Percentiles rank a stretch among this genome's conserved stretches.
These are phyloP conservation scores for Nidula microcarpa DNA, from an alignment of 768 basidiomycete genomes.

Conservation along the genomic window DNA sequence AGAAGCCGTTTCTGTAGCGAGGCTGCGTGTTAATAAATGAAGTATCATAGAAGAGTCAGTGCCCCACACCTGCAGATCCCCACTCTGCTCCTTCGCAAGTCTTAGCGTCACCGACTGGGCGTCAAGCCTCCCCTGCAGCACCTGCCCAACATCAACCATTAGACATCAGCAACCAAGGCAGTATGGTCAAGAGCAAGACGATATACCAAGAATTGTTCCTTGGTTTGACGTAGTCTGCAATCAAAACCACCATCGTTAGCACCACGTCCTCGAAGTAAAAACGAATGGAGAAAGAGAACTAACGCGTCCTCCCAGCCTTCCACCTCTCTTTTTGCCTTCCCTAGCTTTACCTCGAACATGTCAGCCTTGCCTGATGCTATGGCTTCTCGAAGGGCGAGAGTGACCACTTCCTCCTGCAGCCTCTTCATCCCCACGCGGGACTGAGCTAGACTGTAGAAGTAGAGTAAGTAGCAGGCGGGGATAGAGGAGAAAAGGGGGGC, in stretches of 20 bases:
- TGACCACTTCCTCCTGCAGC: not conserved
- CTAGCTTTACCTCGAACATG: not conserved
- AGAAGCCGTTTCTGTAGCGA: slow-evolving; percentile 32
- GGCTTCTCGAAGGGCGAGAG: not conserved
- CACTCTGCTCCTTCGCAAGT: slow-evolving; percentile 50
- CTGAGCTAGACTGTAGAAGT: not conserved
- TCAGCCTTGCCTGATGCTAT: not conserved
- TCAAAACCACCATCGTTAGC: no score
- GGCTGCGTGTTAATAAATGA: slow-evolving; percentile 1
- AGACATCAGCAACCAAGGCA: no score
- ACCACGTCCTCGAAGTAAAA: no score
- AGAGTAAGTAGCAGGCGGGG: no score
- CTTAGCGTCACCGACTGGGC: slow-evolving; percentile 50
- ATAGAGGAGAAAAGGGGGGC: no score
- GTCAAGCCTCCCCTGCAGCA: slow-evolving; percentile 50
- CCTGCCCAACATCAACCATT: no score
- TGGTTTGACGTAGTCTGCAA: not conserved
- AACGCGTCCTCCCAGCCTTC: not conserved
- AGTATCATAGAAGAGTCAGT: not conserved
- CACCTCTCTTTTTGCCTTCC: not conserved
- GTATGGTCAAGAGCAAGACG: no score
- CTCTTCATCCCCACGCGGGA: not conserved
- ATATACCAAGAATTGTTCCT: not conserved
- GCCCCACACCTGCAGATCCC: slow-evolving; percentile 38
- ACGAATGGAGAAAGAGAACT: no score